These are phyloP conservation scores for Castanea sativa DNA, from an alignment of 306 rosid genomes.

Conservation along the genomic window DNA sequence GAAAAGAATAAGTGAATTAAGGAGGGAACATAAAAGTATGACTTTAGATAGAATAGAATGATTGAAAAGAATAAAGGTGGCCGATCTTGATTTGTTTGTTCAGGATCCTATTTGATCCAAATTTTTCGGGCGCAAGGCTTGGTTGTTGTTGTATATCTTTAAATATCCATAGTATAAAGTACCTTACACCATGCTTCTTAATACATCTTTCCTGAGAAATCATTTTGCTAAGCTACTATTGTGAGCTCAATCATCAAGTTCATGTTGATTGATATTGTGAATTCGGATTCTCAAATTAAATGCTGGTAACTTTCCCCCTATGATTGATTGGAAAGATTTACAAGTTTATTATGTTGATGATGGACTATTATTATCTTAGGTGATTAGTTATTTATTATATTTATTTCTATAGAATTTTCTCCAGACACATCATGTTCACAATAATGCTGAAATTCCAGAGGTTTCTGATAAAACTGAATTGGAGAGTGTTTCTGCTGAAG, in stretches of 20 bases:
- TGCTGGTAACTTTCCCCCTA: not conserved
- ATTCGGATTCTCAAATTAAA: not conserved
- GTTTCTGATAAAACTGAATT: constrained; percentile 36
- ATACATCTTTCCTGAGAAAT: not conserved
- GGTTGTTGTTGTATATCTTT: not conserved
- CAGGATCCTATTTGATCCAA: too few relatives aligned
- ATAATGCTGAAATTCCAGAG: constrained; percentile 40
- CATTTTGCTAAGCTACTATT: not conserved
- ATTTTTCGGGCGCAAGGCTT: too few relatives aligned
- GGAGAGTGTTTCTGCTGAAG: constrained; percentile 36
- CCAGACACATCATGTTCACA: constrained; percentile 43
- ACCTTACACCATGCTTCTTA: not conserved
- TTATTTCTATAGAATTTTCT: constrained; percentile 23
- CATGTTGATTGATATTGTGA: not conserved
- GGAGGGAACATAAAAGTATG: too few relatives aligned
- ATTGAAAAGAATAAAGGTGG: too few relatives aligned
- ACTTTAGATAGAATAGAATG: too few relatives aligned
- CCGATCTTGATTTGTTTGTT: too few relatives aligned
- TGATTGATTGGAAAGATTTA: not conserved
- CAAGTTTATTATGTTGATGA: not conserved
- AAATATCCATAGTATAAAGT: too few relatives aligned
- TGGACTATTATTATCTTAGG: not conserved
- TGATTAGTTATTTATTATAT: constrained; percentile 14
- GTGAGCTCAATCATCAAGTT: not conserved
- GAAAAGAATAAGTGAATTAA: too few relatives aligned